A percentile compares a stretch with the other conserved stretches of the same genome.
Conservation (phyloP, 805 yeast species). For the Danielia reshetovae region DNA sequence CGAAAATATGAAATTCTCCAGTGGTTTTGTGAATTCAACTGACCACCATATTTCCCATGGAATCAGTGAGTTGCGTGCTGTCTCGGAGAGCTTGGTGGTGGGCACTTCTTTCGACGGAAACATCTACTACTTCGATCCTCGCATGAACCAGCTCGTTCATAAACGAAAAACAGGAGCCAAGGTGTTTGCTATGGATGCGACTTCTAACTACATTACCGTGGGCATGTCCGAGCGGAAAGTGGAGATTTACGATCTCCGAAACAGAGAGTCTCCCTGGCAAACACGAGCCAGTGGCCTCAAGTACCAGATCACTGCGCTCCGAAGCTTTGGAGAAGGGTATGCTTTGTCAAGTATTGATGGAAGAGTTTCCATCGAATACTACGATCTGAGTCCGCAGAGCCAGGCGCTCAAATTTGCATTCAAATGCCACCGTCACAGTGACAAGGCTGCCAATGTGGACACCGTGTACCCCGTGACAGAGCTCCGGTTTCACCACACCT, state of each 20-base stretch:
- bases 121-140: slow-evolving; percentile 10
- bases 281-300: slow-evolving; percentile 61
- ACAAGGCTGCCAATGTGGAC: slow-evolving; percentile 39
- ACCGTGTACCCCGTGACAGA: slow-evolving; percentile 52
- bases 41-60: slow-evolving; percentile 9
- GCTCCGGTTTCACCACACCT: slow-evolving; percentile 36
- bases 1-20: slow-evolving; percentile 30
- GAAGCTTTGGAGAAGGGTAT: slow-evolving; percentile 51
- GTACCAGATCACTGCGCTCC: slow-evolving; percentile 57
- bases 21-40: slow-evolving; percentile 1
- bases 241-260: slow-evolving; percentile 55
- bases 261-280: slow-evolving; percentile 42
- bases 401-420: slow-evolving; percentile 60
- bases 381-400: slow-evolving; percentile 44
- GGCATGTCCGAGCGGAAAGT: slow-evolving; percentile 52
- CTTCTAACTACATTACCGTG: slow-evolving; percentile 43
- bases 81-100: slow-evolving; percentile 11
- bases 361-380: slow-evolving; percentile 68
- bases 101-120: slow-evolving; percentile 14
- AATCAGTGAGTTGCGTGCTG: slow-evolving; percentile 13
- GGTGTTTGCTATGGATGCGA: slow-evolving; percentile 60
- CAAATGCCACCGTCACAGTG: slow-evolving; percentile 64
- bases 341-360: slow-evolving; percentile 79
- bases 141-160: slow-evolving; percentile 7
- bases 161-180: slow-evolving; percentile 39